A percentile compares a stretch with the other conserved stretches of the same genome.
Evolutionary conservation across 306 rosid species (phyloP).

Genomic region (Quercus parvula): DNA sequence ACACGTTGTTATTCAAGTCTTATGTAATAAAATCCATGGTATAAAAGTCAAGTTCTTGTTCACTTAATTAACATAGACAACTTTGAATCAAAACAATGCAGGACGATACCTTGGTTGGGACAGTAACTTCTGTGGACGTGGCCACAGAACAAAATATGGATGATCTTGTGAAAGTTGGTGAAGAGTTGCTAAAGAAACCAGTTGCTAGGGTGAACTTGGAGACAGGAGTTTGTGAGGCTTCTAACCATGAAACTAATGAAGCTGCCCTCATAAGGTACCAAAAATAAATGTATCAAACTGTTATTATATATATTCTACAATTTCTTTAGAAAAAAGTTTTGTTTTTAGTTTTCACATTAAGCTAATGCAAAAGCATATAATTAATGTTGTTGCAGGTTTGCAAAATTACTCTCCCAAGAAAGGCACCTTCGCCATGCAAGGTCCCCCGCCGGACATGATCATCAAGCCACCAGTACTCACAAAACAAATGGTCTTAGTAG

Average conservation of each 20-base stretch:
- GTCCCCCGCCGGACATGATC: slow-evolving; percentile 19
- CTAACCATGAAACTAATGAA: slow-evolving; percentile 34
- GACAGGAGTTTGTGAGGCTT: slow-evolving; percentile 30
- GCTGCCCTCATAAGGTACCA: slow-evolving; percentile 48
- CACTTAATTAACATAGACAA: not conserved
- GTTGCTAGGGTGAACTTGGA: slow-evolving; percentile 35
- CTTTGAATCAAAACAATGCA: slow-evolving; percentile 8
- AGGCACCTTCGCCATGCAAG: slow-evolving; percentile 32
- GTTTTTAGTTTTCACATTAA: not conserved
- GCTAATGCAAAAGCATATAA: not conserved
- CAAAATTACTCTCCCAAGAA: slow-evolving; percentile 46
- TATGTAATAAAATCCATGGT: not conserved
- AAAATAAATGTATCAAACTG: too few relatives aligned
- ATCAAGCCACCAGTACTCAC: not conserved
- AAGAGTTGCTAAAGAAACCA: slow-evolving; percentile 26
- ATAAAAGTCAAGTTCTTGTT: not conserved
- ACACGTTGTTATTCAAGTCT: not conserved
- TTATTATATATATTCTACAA: not conserved
- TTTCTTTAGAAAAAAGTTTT: not conserved
- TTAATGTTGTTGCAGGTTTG: slow-evolving; percentile 34
- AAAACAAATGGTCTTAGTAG: not conserved
- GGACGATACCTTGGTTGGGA: slow-evolving; percentile 49
- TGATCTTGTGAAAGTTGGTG: slow-evolving; percentile 44
- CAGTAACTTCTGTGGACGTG: slow-evolving; percentile 25
- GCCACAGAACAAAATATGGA: slow-evolving; percentile 36